Conservation (phyloP, 345 rosid genomes). For the Acer saccharum region DNA sequence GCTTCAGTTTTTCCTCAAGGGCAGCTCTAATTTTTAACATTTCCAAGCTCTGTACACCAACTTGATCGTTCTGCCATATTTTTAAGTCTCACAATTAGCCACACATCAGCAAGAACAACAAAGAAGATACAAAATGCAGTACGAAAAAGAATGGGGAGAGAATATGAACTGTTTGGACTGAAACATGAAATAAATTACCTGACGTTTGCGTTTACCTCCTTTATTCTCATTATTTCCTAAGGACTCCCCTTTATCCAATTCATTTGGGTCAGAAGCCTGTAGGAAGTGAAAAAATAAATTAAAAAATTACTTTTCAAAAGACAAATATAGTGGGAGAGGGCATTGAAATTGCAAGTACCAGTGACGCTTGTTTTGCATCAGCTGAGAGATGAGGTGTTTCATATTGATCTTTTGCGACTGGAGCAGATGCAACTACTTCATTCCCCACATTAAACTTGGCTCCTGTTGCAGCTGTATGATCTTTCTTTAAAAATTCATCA, state of each 20-base stretch:
- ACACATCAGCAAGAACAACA: constrained; percentile 10
- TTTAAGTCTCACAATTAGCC: constrained; percentile 20
- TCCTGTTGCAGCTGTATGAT: constrained; percentile 25
- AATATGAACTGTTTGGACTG: neutral
- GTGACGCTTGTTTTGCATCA: constrained; percentile 23
- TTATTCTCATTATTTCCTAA: constrained; percentile 22
- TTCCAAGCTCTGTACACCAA: constrained; percentile 72
- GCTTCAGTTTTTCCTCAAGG: constrained; percentile 78
- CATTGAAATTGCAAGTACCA: constrained; percentile 27
- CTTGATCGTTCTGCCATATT: constrained; percentile 56
- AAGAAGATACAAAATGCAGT: neutral
- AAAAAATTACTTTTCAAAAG: neutral
- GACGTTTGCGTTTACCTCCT: constrained; percentile 45
- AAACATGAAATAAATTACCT: constrained; percentile 40
- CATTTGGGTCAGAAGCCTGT: constrained; percentile 27
- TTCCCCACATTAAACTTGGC: constrained; percentile 27
- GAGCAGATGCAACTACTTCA: constrained; percentile 31
- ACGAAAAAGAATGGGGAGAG: no score
- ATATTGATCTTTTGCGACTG: constrained; percentile 21
- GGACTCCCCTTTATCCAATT: constrained; percentile 30
- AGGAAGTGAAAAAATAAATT: constrained; percentile 16
- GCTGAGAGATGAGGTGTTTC: constrained; percentile 11
- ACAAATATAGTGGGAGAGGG: neutral
- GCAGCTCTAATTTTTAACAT: constrained; percentile 87
- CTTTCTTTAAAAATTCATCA: constrained; percentile 53